Percentiles rank a stretch among this genome's conserved stretches.
Conservation (phyloP, 441 rosid species). For the Gossypium gossypioides region DNA sequence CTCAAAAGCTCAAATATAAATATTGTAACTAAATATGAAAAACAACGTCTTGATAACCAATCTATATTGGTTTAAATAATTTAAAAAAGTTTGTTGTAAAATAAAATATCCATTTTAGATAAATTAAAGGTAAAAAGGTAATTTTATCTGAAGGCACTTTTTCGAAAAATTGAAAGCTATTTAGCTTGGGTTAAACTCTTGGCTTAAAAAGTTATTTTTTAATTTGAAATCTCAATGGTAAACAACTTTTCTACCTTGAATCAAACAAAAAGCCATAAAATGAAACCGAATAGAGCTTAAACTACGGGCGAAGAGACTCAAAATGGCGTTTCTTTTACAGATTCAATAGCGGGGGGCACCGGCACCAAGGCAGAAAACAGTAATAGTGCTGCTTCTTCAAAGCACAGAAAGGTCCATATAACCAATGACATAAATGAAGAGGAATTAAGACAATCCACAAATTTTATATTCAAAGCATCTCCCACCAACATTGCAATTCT, state of each 20-base stretch:
- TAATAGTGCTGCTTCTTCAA: not conserved
- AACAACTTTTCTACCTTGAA: too few relatives aligned
- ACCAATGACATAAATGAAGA: not conserved
- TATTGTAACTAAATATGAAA: too few relatives aligned
- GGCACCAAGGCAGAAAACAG: not conserved
- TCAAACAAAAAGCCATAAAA: too few relatives aligned
- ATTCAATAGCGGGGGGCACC: not conserved
- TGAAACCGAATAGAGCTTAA: too few relatives aligned
- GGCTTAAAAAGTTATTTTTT: too few relatives aligned
- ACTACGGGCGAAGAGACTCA: not conserved
- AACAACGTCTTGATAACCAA: not conserved
- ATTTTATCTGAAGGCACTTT: too few relatives aligned
- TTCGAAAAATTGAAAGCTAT: too few relatives aligned
- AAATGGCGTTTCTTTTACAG: not conserved
- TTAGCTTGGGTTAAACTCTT: too few relatives aligned
- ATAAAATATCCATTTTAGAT: too few relatives aligned
- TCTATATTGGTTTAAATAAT: not conserved
- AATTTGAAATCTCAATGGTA: too few relatives aligned
- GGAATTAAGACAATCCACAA: constrained; percentile 22
- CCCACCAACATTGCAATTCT: constrained; percentile 22
- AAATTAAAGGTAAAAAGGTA: too few relatives aligned
- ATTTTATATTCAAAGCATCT: constrained; percentile 17
- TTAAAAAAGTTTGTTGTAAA: not conserved
- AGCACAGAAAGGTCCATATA: not conserved
- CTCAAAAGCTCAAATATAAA: not conserved